Conservation (phyloP, 2,329 filamentous ascomycete genomes). For the Trichoderma atroviride region DNA sequence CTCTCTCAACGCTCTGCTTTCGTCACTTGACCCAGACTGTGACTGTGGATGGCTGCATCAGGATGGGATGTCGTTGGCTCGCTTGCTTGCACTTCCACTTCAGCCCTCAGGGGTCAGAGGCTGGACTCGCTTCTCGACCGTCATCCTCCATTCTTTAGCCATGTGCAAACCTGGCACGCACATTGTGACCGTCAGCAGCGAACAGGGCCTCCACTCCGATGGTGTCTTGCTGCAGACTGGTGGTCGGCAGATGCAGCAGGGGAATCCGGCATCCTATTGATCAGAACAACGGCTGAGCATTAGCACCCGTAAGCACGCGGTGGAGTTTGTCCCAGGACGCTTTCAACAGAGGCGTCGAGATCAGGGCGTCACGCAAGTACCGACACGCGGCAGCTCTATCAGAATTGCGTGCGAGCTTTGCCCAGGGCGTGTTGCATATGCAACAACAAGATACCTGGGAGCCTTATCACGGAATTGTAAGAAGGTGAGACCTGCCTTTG, state of each 20-base stretch:
- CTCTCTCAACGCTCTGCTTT: not conserved
- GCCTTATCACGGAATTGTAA: not conserved
- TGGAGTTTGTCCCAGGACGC: conserved; percentile 1
- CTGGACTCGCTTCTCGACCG: conserved; percentile 24
- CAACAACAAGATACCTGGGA: not conserved
- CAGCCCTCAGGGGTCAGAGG: conserved; percentile 26
- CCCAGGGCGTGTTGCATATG: not conserved
- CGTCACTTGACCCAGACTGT: conserved; percentile 14
- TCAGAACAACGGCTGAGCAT: not conserved
- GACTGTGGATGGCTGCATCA: conserved; percentile 20
- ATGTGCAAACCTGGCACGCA: not conserved
- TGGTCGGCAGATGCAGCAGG: conserved; percentile 19
- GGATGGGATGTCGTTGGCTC: conserved; percentile 17
- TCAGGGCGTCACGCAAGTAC: not conserved
- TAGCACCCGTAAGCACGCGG: conserved; percentile 18
- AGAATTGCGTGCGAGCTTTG: not conserved
- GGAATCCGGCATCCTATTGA: conserved; percentile 12
- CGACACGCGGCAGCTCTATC: conserved; percentile 3
- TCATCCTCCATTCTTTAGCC: conserved; percentile 20
- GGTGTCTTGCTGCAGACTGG: conserved; percentile 18
- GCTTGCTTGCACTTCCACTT: conserved; percentile 16
- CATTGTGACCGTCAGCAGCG: conserved; percentile 10
- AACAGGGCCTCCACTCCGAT: conserved; percentile 22
- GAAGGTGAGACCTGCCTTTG: conserved; percentile 7
- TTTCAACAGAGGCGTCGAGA: not conserved